A percentile compares a stretch with the other conserved stretches of the same genome.
Evolutionary conservation across 2,329 filamentous ascomycete species (phyloP).

Genomic region (Dactylellina leptospora): DNA sequence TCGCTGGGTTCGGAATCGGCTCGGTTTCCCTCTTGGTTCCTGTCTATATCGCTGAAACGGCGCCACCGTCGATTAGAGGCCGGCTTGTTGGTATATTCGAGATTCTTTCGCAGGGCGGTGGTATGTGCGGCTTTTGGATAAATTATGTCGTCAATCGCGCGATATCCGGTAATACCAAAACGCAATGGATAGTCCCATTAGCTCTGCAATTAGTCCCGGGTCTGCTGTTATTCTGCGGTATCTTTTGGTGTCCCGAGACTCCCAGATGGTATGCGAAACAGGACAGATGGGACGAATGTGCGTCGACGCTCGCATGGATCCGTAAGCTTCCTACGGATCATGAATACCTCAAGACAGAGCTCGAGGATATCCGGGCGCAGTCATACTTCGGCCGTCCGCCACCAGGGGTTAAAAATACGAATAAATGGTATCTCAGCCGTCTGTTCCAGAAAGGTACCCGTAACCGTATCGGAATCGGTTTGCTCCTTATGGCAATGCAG

Average conservation of each 20-base stretch:
- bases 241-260: conserved; percentile 57
- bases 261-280: conserved; percentile 57
- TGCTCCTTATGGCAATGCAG: conserved; percentile 80
- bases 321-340: conserved; percentile 60
- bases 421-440: conserved; percentile 16
- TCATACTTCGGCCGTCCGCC: conserved; percentile 52
- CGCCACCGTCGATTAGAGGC: conserved; percentile 72
- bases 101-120: conserved; percentile 71
- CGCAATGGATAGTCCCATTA: conserved; percentile 72
- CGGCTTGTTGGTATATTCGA: conserved; percentile 74
- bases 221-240: conserved; percentile 55
- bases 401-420: neutral
- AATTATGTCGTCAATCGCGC: conserved; percentile 64
- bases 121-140: conserved; percentile 72
- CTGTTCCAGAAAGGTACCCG: conserved; percentile 60
- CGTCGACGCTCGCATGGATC: conserved; percentile 58
- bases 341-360: conserved; percentile 60
- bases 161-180: conserved; percentile 61
- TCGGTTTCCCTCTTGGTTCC: conserved; percentile 71
- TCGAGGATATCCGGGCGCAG: conserved; percentile 58
- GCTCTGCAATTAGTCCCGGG: conserved; percentile 63
- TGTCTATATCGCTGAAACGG: conserved; percentile 70
- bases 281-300: conserved; percentile 54
- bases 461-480: conserved; percentile 76
- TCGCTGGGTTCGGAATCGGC: conserved; percentile 72